Percentiles rank a stretch among this genome's conserved stretches.
These are phyloP conservation scores for Gossypium gossypioides DNA, from an alignment of 441 rosid genomes.

Conservation along the genomic window DNA sequence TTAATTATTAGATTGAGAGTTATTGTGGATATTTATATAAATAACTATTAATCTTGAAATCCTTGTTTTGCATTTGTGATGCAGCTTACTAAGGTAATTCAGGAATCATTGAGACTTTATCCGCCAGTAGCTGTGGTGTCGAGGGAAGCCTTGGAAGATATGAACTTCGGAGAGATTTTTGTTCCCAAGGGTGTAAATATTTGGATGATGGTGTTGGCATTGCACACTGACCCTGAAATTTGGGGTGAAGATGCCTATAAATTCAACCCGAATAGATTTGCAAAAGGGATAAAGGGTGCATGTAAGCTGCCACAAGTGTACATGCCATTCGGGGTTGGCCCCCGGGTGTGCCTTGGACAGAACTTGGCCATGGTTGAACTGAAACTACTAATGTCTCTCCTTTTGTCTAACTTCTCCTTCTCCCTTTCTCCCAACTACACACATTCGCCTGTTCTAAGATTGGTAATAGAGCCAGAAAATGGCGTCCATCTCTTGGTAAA, in stretches of 20 bases:
- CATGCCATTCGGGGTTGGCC: constrained; percentile 62
- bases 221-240: constrained; percentile 51
- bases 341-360: constrained; percentile 54
- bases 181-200: constrained; percentile 49
- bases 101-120: constrained; percentile 58
- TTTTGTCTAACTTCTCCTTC: constrained; percentile 45
- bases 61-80: neutral
- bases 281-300: constrained; percentile 49
- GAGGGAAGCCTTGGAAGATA: constrained; percentile 59
- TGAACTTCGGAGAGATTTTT: constrained; percentile 35
- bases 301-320: constrained; percentile 48
- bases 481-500: constrained; percentile 38
- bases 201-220: constrained; percentile 39
- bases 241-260: constrained; percentile 56
- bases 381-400: constrained; percentile 40
- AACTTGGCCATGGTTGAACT: constrained; percentile 61
- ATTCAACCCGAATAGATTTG: constrained; percentile 53
- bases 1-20: neutral
- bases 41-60: neutral
- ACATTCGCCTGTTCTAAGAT: constrained; percentile 43
- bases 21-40: neutral
- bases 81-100: constrained; percentile 63
- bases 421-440: constrained; percentile 42
- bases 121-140: constrained; percentile 62
- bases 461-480: constrained; percentile 53